Base-by-base conservation (phyloP, 768 basidiomycete species). In the Pleurotus tuoliensis region DNA sequence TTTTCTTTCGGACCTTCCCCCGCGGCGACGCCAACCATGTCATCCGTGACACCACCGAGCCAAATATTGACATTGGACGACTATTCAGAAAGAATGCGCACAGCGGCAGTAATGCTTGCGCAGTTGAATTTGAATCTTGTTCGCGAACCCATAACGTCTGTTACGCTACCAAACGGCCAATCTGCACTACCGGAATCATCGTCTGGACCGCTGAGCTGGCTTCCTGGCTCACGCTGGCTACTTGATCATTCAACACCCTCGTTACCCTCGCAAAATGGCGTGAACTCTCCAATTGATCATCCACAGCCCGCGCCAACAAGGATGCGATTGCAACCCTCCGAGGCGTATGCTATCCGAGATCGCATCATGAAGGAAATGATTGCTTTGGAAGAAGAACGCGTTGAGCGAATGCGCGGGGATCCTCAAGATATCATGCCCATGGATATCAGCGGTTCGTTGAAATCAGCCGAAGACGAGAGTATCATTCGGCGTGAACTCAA, bases 331-430 rank as follows among this genome's bases (percentile, higher is more conserved):
- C 88, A 92, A 59, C 78, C 84, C 15, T 76, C 85, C 2, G 94
- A 98, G 69, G 96, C 95, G 3, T 79, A 90, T 0, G 89, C 90
- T 1, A 99, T 99, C 62, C 83, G 93, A 13, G 90, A 94, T 62
- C 82, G 94, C 18, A 99, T 99, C 59, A 99, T 99, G 97, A 85
- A 90, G 63, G 97, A 99, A 77, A 99, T 99, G 97, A 77, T 98
- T 60, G 80, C 93, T 20, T 75, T 99, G 24, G 97, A 99, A 71
- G 95, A 98, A 67, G 94, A 98, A 69, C 83, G 97, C 22, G 95
- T 99, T 87, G 84, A 90, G 58, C 82, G 94, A 16, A 98, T 96
- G 95, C 79, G 81, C 57, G 85, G 84, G 62, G 80, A 78, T 59
- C 70, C 73, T 11, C 87, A 90, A 60, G 83, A 81, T 48, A 87